Conservation (phyloP, 306 rosid genomes). For the Vicia sativa region DNA sequence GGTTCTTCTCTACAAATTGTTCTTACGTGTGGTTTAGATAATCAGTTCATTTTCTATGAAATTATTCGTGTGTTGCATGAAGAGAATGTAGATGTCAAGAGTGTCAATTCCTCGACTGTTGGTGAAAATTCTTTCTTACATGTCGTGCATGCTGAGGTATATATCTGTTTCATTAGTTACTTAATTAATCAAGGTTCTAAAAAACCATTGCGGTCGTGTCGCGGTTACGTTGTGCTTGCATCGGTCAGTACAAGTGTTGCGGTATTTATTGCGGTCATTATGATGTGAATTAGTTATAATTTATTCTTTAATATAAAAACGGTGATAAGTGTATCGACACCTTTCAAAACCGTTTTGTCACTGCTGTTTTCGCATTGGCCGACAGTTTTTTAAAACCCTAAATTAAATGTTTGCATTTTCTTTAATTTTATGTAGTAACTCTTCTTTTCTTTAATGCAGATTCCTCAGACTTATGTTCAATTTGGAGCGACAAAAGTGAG, state of each 20-base stretch:
- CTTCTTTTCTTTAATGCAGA: conserved; percentile 44
- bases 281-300: no score
- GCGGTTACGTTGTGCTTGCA: no score
- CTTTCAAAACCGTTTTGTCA: no score
- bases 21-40: conserved; percentile 49
- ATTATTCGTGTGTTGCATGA: conserved; percentile 62
- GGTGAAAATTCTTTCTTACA: conserved; percentile 47
- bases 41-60: conserved; percentile 58
- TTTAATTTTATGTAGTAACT: not conserved
- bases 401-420: not conserved
- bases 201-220: no score
- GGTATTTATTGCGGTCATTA: no score
- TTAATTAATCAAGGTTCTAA: no score
- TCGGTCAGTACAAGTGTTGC: no score
- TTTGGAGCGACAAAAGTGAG: conserved; percentile 61
- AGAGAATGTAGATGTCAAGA: conserved; percentile 55
- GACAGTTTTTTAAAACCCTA: no score
- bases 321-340: no score
- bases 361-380: no score
- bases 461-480: conserved; percentile 43
- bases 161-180: not conserved
- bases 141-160: conserved; percentile 68
- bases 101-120: conserved; percentile 45
- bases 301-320: no score
- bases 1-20: conserved; percentile 61